These are phyloP conservation scores for Chaetothyriales sp. DNA, from an alignment of 2,329 filamentous ascomycete species.

Conservation along the genomic window DNA sequence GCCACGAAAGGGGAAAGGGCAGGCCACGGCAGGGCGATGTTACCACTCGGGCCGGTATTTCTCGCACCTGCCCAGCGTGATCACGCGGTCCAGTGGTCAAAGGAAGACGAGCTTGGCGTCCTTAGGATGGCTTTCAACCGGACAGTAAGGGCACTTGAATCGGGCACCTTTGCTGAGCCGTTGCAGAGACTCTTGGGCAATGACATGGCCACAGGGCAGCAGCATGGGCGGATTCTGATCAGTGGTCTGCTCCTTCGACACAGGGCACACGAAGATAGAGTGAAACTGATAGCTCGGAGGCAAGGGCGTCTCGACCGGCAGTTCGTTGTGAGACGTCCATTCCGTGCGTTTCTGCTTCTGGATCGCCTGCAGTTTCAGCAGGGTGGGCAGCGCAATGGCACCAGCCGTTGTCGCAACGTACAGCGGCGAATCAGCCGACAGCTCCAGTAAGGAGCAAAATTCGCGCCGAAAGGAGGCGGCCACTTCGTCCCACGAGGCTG, in stretches of 20 bases:
- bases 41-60: not conserved
- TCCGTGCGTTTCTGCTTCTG: constrained; percentile 83
- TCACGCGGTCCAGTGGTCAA: constrained; percentile 24
- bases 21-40: not conserved
- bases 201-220: constrained; percentile 87
- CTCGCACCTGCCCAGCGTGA: not conserved
- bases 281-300: constrained; percentile 63
- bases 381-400: constrained; percentile 73
- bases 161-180: constrained; percentile 63
- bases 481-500: constrained; percentile 67
- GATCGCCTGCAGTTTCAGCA: constrained; percentile 77
- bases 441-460: constrained; percentile 80
- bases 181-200: constrained; percentile 70
- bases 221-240: constrained; percentile 92
- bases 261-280: constrained; percentile 93
- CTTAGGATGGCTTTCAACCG: constrained; percentile 61
- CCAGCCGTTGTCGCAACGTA: constrained; percentile 89
- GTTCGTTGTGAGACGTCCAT: constrained; percentile 84
- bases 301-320: constrained; percentile 62
- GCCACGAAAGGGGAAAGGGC: not conserved
- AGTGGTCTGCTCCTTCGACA: constrained; percentile 91
- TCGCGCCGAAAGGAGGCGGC: constrained; percentile 80
- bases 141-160: constrained; percentile 96
- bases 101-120: constrained; percentile 64
- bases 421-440: constrained; percentile 82